phyloP scores from a whole-genome alignment of 768 basidiomycete genomes.

The Sarcomyxa edulis region DNA sequence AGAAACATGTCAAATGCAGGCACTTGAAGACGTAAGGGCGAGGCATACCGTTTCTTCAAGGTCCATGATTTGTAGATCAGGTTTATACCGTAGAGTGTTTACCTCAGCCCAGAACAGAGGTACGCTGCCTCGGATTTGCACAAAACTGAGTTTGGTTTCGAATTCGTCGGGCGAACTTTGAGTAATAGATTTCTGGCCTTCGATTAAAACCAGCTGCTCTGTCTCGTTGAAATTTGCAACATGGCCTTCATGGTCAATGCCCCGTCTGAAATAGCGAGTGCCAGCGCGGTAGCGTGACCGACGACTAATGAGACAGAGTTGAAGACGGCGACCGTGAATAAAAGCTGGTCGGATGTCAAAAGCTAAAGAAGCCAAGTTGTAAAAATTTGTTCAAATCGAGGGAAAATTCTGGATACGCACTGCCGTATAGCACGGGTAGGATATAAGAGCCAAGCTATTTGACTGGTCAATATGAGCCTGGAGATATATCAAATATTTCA shows the following conservation, averaged over 20 bases:
- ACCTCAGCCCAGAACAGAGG: slow-evolving; percentile 97
- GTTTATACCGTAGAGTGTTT: slow-evolving; percentile 92
- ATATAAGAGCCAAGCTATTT: slow-evolving; percentile 81
- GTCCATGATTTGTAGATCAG: slow-evolving; percentile 96
- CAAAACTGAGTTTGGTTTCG: slow-evolving; percentile 71
- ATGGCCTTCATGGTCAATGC: slow-evolving; percentile 83
- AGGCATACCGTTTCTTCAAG: slow-evolving; percentile 71
- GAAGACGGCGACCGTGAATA: slow-evolving; percentile 74
- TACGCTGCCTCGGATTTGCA: slow-evolving; percentile 90
- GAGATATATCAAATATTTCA: background rate
- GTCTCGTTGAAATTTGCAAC: slow-evolving; percentile 99
- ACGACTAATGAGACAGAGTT: slow-evolving; percentile 86
- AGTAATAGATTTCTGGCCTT: slow-evolving; percentile 39
- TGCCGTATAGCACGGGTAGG: slow-evolving; percentile 91
- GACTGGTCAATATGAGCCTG: slow-evolving; percentile 6
- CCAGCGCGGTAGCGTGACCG: slow-evolving; percentile 93
- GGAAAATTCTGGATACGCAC: slow-evolving; percentile 51
- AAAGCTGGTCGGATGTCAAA: slow-evolving; percentile 77
- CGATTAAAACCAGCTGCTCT: slow-evolving; percentile 86
- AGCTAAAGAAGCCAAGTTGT: slow-evolving; percentile 38
- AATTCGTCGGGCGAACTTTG: slow-evolving; percentile 39
- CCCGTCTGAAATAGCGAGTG: slow-evolving; percentile 94
- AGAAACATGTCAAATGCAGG: slow-evolving; percentile 3
- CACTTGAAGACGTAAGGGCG: background rate
- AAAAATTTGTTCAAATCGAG: slow-evolving; percentile 4